phyloP scores from a whole-genome alignment of 768 basidiomycete species.

The Podaxis pistillaris region DNA sequence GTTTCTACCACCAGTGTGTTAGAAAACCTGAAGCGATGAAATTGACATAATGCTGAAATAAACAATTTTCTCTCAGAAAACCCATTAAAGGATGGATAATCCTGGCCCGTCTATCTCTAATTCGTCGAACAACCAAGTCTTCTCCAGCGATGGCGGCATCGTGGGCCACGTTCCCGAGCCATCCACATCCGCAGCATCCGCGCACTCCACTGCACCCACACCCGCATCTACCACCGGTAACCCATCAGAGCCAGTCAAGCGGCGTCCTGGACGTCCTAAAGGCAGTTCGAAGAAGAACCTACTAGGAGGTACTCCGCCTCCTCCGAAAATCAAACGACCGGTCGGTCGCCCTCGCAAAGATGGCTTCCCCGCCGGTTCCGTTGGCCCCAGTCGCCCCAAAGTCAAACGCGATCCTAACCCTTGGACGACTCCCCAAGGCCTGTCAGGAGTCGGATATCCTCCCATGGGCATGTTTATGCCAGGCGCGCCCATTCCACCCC shows the following conservation, averaged over 20 bases:
- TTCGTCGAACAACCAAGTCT: conserved; percentile 12
- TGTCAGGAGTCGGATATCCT: conserved; percentile 16
- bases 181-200: background rate
- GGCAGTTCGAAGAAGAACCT: conserved; percentile 73
- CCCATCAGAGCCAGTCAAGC: conserved; percentile 39
- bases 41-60: conserved; percentile 14
- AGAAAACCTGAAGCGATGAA: background rate
- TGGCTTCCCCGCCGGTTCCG: conserved; percentile 75
- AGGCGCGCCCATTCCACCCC: conserved; percentile 25
- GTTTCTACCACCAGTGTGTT: background rate
- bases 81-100: conserved; percentile 15
- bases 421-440: conserved; percentile 8
- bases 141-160: conserved; percentile 1
- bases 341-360: conserved; percentile 83
- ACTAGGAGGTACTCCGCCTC: conserved; percentile 26
- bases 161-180: conserved; percentile 11
- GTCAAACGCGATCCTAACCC: conserved; percentile 21
- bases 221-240: background rate
- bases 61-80: conserved; percentile 13
- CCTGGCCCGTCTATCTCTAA: conserved; percentile 11
- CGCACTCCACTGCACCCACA: background rate
- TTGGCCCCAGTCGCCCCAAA: conserved; percentile 41
- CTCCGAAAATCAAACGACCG: conserved; percentile 66
- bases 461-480: conserved; percentile 15
- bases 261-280: conserved; percentile 74